Evolutionary conservation across 768 basidiomycete species (phyloP), one percentile per base, ranked within the genome.

Genomic region (Coprinopsis strossmayeri): DNA sequence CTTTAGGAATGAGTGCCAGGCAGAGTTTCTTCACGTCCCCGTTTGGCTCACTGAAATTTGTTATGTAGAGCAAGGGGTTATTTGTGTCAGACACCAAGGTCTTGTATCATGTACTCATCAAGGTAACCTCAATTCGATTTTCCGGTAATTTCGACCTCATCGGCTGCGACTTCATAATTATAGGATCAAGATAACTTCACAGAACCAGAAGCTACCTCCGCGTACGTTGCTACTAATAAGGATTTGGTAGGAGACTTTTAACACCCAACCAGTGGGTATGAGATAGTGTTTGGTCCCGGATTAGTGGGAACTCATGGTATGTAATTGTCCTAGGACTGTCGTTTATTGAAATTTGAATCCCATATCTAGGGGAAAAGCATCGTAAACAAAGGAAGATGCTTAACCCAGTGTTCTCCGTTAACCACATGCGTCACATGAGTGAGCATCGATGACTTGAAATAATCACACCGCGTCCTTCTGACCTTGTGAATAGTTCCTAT

Each of bases 71-170:
- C 46, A 56, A 62, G 37, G 57, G 64, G 40, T 64, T 77, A 13
- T 67, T 70, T 48, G 60, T 73, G 10, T 72, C 57, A 38, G 75
- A 77, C 50, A 70, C 73, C 0, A 64, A 62, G 32, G 74, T 73
- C 1, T 51, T 77, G 43, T 63, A 73, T 49, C 68, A 70, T 51
- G 69, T 76, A 27, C 26, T 71, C 10, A 60, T 74, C 44, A 76
- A n/a, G n/a, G n/a, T n/a, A n/a, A n/a, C n/a, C n/a, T n/a, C n/a
- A n/a, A n/a, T n/a, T n/a, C n/a, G n/a, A n/a, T n/a, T n/a, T n/a
- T n/a, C n/a, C n/a, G n/a, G n/a, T n/a, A n/a, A n/a, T n/a, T n/a
- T n/a, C n/a, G n/a, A n/a, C n/a, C n/a, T n/a, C n/a, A n/a, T n/a
- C n/a, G n/a, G n/a, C n/a, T n/a, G n/a, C n/a, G n/a, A n/a, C n/a